Conservation (phyloP, 345 rosid species). For the Garcia nutans region DNA sequence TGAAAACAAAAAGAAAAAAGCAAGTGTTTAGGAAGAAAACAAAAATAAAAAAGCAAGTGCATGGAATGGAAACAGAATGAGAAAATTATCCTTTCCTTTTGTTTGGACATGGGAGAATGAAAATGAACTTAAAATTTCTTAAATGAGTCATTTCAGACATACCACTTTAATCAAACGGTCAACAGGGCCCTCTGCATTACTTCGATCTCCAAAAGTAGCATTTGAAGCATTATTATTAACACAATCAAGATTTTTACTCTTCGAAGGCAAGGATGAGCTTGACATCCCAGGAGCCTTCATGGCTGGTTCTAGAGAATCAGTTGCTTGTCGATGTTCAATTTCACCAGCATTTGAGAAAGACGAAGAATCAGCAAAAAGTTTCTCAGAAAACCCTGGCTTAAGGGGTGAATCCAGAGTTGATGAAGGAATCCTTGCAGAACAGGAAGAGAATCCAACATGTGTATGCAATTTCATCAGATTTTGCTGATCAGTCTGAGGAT, state of each 20-base stretch:
- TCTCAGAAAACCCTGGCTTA: constrained; percentile 79
- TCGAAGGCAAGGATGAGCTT: constrained; percentile 86
- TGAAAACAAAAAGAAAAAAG: no score
- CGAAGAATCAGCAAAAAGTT: constrained; percentile 59
- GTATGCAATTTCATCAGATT: constrained; percentile 50
- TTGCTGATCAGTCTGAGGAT: constrained; percentile 91
- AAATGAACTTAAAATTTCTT: background rate
- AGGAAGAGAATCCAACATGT: constrained; percentile 73
- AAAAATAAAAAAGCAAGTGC: no score
- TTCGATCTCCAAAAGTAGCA: constrained; percentile 55
- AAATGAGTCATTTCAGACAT: constrained; percentile 23
- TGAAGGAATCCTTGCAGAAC: constrained; percentile 77
- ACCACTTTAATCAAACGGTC: constrained; percentile 85
- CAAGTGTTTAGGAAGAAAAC: no score
- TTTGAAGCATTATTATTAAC: constrained; percentile 50
- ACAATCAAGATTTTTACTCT: constrained; percentile 67
- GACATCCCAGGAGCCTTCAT: constrained; percentile 93
- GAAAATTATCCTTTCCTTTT: no score
- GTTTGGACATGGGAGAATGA: no score
- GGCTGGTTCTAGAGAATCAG: constrained; percentile 48
- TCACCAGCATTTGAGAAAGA: constrained; percentile 63
- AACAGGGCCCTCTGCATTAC: constrained; percentile 68
- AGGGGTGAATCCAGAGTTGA: constrained; percentile 89
- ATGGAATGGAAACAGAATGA: no score
- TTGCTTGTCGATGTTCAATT: constrained; percentile 55